A percentile compares a stretch with the other conserved stretches of the same genome.
phyloP scores from a whole-genome alignment of 2,329 filamentous ascomycete genomes.

The Mycosphaerella arachidis region DNA sequence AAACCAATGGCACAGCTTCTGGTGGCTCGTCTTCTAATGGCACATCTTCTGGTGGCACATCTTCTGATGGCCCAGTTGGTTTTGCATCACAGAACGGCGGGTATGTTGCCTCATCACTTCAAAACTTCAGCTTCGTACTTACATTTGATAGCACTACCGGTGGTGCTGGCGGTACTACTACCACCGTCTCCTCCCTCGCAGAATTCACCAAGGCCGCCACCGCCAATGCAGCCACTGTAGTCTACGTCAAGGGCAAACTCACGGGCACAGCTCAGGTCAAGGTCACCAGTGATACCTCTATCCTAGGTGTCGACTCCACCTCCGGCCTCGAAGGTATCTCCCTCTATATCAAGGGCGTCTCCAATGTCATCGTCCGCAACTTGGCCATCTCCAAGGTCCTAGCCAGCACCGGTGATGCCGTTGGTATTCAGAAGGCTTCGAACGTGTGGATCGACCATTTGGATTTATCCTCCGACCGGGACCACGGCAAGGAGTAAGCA shows the following conservation, averaged over 20 bases:
- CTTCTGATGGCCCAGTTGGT: constrained; percentile 15
- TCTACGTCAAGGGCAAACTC: constrained; percentile 43
- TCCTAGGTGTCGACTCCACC: constrained; percentile 47
- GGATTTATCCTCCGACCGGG: constrained; percentile 57
- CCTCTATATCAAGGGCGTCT: constrained; percentile 45
- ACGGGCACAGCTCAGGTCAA: constrained; percentile 20
- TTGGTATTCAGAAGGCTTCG: constrained; percentile 46
- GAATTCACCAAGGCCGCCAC: constrained; percentile 38
- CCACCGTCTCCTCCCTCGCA: constrained; percentile 45
- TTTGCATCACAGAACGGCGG: constrained; percentile 29
- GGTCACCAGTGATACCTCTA: constrained; percentile 47
- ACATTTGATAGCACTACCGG: constrained; percentile 38
- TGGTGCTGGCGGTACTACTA: constrained; percentile 42
- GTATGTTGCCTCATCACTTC: constrained; percentile 1
- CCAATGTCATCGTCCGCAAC: constrained; percentile 57
- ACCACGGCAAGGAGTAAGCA: constrained; percentile 52
- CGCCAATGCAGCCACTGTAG: constrained; percentile 36
- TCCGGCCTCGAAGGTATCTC: constrained; percentile 44
- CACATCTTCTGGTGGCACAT: too few relatives aligned
- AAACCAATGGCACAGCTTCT: background rate
- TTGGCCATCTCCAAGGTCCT: constrained; percentile 50
- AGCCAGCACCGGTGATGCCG: constrained; percentile 47
- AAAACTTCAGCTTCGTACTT: background rate
- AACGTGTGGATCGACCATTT: constrained; percentile 65
- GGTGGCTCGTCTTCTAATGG: too few relatives aligned